Percentiles rank a stretch among this genome's conserved stretches.
These are phyloP conservation scores for Sergeia podlipaevii DNA, from an alignment of 208 protist genomes.

Conservation along the genomic window DNA sequence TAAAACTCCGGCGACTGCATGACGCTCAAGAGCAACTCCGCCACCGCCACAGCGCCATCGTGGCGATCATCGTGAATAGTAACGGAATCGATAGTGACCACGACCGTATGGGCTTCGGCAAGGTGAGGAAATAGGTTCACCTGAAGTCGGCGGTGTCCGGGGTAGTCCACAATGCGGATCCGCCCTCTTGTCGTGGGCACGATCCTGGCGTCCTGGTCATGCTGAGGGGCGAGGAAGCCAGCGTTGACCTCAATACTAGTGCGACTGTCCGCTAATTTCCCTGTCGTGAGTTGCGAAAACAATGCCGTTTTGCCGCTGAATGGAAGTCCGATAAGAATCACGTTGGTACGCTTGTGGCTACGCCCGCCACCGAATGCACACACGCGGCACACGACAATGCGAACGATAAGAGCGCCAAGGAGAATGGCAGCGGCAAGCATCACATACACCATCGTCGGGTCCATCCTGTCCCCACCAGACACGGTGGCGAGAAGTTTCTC, in stretches of 20 bases:
- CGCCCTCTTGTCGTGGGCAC: not conserved
- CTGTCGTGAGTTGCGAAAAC: conserved; percentile 44
- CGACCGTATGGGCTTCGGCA: conserved; percentile 42
- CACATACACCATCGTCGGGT: conserved; percentile 14
- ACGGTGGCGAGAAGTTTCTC: not conserved
- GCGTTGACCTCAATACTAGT: conserved; percentile 73
- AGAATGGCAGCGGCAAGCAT: conserved; percentile 7
- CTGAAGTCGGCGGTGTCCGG: conserved; percentile 74
- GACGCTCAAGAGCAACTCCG: conserved; percentile 54
- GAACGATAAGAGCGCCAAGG: conserved; percentile 14
- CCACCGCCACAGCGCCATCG: conserved; percentile 65
- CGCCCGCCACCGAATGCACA: not conserved
- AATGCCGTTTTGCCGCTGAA: conserved; percentile 78
- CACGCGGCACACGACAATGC: conserved; percentile 11
- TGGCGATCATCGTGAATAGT: conserved; percentile 73
- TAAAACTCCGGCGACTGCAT: conserved; percentile 69
- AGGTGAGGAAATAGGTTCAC: conserved; percentile 35
- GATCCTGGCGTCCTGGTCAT: too few species aligned
- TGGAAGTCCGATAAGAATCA: conserved; percentile 60
- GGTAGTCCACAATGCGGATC: conserved; percentile 59
- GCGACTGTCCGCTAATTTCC: conserved; percentile 16
- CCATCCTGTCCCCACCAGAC: conserved; percentile 4
- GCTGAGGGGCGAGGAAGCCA: conserved; percentile 5
- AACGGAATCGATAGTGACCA: conserved; percentile 72
- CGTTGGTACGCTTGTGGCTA: conserved; percentile 17